These are phyloP conservation scores for Colletotrichum sp. DNA, from an alignment of 2,329 filamentous ascomycete species.

Conservation along the genomic window DNA sequence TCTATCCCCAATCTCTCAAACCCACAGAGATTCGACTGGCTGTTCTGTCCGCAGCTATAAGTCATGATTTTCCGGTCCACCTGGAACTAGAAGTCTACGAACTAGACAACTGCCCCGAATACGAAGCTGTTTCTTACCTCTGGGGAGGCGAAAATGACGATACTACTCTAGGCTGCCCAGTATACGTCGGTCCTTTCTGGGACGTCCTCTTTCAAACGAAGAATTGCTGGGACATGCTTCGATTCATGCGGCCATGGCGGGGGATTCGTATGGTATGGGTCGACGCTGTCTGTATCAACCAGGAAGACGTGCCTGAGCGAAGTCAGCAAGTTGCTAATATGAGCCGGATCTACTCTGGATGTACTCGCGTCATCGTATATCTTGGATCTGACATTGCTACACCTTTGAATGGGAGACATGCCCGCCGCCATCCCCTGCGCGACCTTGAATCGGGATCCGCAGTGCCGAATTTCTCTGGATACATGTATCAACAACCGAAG, in stretches of 20 bases:
- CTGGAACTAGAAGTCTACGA: not conserved
- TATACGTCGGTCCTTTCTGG: slow-evolving; percentile 27
- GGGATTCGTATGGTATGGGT: slow-evolving; percentile 26
- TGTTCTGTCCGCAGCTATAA: not conserved
- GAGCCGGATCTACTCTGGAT: slow-evolving; percentile 26
- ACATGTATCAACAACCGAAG: not conserved
- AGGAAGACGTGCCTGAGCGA: slow-evolving; percentile 22
- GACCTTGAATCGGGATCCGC: not conserved
- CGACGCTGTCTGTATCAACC: slow-evolving; percentile 30
- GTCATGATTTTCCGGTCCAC: not conserved
- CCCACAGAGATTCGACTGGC: not conserved
- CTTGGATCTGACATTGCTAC: slow-evolving; percentile 8
- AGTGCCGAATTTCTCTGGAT: not conserved
- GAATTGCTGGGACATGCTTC: slow-evolving; percentile 32
- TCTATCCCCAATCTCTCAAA: not conserved
- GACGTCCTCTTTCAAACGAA: slow-evolving; percentile 30
- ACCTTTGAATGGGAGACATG: not conserved
- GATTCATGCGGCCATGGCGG: slow-evolving; percentile 9
- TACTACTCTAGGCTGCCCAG: not conserved
- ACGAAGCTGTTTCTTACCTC: not conserved
- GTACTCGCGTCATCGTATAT: slow-evolving; percentile 24
- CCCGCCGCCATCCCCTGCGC: not conserved
- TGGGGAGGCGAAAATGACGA: not conserved
- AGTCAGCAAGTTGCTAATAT: slow-evolving; percentile 27
- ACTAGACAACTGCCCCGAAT: not conserved